These are phyloP conservation scores for Chaetomiaceae sp. DNA, from an alignment of 2,329 filamentous ascomycete species.

Conservation along the genomic window DNA sequence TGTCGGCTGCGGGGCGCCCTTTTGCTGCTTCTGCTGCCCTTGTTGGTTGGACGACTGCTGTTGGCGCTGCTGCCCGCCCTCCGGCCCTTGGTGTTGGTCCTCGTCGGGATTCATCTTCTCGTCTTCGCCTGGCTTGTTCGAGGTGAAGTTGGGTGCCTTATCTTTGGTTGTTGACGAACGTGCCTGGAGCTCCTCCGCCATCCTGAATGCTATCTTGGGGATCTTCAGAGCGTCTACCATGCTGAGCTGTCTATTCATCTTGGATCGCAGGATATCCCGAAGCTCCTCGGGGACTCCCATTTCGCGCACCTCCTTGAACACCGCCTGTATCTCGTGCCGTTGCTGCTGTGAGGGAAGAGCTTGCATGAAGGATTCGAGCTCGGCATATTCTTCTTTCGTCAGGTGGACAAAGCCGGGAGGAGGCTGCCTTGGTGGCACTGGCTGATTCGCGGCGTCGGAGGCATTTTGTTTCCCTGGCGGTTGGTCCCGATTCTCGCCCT, in stretches of 20 bases:
- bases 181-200: conserved; percentile 42
- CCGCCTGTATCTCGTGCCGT: conserved; percentile 53
- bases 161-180: not conserved
- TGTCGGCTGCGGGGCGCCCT: conserved; percentile 4
- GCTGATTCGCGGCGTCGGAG: not conserved
- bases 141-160: conserved; percentile 23
- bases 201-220: conserved; percentile 51
- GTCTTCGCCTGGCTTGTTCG: conserved; percentile 24
- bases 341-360: conserved; percentile 52
- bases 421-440: conserved; percentile 23
- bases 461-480: conserved; percentile 12
- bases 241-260: conserved; percentile 43
- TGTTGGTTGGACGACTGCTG: conserved; percentile 22
- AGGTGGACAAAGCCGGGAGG: conserved; percentile 47
- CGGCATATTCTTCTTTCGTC: conserved; percentile 43
- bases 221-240: conserved; percentile 55
- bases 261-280: conserved; percentile 55
- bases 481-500: conserved; percentile 13
- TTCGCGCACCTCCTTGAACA: conserved; percentile 59
- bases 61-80: conserved; percentile 16
- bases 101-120: conserved; percentile 21
- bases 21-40: conserved; percentile 25
- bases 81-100: conserved; percentile 23
- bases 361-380: conserved; percentile 56
- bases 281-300: conserved; percentile 68